Evolutionary conservation across 78 protist genomes (phyloP).

Genomic region (Reticulomyxa filosa): DNA sequence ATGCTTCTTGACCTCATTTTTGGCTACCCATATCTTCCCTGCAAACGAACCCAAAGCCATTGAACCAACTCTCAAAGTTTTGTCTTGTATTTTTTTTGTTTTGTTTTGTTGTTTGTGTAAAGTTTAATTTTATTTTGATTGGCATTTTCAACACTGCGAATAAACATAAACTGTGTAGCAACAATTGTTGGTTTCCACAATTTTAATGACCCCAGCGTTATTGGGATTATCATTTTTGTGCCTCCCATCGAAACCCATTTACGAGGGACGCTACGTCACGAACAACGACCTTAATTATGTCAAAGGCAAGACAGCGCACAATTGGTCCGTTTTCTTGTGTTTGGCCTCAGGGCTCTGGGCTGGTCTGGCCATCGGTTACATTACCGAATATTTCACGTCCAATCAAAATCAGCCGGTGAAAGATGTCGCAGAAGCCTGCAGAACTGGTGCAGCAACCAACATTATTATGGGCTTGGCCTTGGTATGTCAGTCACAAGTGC

Average conservation of each 20-base stretch:
- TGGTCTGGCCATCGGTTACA: slow-evolving; percentile 32
- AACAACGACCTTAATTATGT: too few relatives aligned
- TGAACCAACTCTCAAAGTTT: too few relatives aligned
- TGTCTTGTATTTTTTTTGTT: too few relatives aligned
- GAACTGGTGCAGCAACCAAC: slow-evolving; percentile 41
- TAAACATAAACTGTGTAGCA: too few relatives aligned
- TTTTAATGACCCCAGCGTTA: not conserved
- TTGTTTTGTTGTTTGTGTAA: too few relatives aligned
- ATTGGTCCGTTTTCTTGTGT: slow-evolving; percentile 2
- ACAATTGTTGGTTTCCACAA: not conserved
- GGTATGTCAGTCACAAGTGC: too few relatives aligned
- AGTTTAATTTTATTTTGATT: too few relatives aligned
- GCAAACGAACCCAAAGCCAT: not conserved
- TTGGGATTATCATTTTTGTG: too few relatives aligned
- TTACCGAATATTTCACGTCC: slow-evolving; percentile 50
- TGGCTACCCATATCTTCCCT: slow-evolving; percentile 11
- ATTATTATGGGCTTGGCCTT: slow-evolving; percentile 44
- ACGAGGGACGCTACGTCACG: too few relatives aligned
- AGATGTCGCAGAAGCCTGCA: slow-evolving; percentile 11
- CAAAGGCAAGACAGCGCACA: too few relatives aligned
- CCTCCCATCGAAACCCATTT: too few relatives aligned
- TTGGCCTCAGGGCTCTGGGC: slow-evolving; percentile 29
- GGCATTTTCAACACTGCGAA: too few relatives aligned
- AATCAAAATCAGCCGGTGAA: slow-evolving; percentile 21
- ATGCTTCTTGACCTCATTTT: slow-evolving; percentile 3